These are phyloP conservation scores for Stephania cephalantha DNA, from an alignment of 164 flowering plant species.

Conservation along the genomic window DNA sequence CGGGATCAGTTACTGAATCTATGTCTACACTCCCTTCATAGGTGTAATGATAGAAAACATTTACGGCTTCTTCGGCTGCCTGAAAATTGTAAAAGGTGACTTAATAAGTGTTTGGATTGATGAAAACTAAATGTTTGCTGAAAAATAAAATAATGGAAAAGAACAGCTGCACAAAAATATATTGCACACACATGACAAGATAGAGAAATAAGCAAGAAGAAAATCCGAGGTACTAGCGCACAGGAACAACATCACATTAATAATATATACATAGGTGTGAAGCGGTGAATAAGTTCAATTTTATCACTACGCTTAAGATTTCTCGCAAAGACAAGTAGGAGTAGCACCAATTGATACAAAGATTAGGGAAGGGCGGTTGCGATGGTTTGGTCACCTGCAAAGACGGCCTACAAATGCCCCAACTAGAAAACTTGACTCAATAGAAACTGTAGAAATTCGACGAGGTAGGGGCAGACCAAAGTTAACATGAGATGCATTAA, in stretches of 20 bases:
- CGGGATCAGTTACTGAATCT: slow-evolving; percentile 90
- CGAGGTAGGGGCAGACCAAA: too few relatives aligned
- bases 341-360: too few relatives aligned
- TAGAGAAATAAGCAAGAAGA: not conserved
- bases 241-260: not conserved
- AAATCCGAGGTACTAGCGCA: not conserved
- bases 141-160: not conserved
- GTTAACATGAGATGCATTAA: too few relatives aligned
- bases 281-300: not conserved
- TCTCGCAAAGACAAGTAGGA: too few relatives aligned
- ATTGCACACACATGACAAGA: not conserved
- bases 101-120: not conserved
- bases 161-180: not conserved
- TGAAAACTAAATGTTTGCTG: not conserved
- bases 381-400: too few relatives aligned
- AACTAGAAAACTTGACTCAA: too few relatives aligned
- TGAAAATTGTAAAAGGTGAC: slow-evolving; percentile 22
- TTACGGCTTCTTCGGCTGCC: slow-evolving; percentile 97
- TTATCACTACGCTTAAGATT: not conserved
- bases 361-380: too few relatives aligned
- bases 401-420: too few relatives aligned
- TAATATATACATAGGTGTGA: not conserved
- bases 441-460: too few relatives aligned
- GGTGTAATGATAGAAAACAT: slow-evolving; percentile 97
- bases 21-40: slow-evolving; percentile 98